Conservation (phyloP, 192 early-diverging fungal genomes). For the Obelidium mucronatum region DNA sequence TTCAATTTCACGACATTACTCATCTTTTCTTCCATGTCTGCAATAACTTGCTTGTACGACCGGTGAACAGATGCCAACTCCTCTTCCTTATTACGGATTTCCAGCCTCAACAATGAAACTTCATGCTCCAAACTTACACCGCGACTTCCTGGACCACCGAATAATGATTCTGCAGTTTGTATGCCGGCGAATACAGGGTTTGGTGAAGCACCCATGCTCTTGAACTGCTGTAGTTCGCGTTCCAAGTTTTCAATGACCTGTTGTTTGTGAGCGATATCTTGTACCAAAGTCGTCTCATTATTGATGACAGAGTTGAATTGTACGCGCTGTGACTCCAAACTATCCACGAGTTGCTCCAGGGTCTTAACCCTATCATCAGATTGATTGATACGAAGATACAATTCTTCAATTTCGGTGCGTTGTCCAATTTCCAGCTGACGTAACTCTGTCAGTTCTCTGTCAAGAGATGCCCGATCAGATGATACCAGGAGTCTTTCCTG, state of each 20-base stretch:
- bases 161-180: background rate
- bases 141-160: background rate
- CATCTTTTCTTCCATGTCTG: constrained; percentile 39
- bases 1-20: constrained; percentile 31
- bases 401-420: constrained; percentile 18
- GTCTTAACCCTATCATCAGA: constrained; percentile 29
- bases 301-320: constrained; percentile 35
- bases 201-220: constrained; percentile 4
- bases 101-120: constrained; percentile 21
- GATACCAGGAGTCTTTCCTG: constrained; percentile 19
- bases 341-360: constrained; percentile 31
- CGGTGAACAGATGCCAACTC: constrained; percentile 31
- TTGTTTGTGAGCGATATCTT: constrained; percentile 30
- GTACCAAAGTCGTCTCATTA: constrained; percentile 26
- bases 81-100: constrained; percentile 30
- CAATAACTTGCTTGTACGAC: constrained; percentile 28
- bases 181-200: background rate
- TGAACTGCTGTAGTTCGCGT: constrained; percentile 16
- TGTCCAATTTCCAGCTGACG: constrained; percentile 11
- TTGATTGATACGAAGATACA: constrained; percentile 11
- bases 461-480: constrained; percentile 16
- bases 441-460: constrained; percentile 16
- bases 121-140: constrained; percentile 4
- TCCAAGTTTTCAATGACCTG: constrained; percentile 22
- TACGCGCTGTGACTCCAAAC: constrained; percentile 24